These are phyloP conservation scores for Corymbia maculata DNA, from an alignment of 345 rosid genomes.

Conservation along the genomic window DNA sequence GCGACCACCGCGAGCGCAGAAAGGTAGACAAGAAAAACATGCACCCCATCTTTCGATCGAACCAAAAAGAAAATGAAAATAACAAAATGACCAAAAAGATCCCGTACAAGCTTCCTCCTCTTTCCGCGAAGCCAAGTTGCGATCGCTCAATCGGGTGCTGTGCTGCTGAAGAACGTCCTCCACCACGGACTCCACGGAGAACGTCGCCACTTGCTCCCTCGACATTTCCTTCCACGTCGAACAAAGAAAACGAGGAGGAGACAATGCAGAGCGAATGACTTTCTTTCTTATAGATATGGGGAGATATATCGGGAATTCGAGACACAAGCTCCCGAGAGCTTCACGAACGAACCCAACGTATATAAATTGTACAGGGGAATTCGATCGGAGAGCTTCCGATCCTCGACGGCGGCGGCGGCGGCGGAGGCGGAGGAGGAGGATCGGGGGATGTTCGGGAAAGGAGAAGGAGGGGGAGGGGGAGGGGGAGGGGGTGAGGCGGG, in stretches of 20 bases:
- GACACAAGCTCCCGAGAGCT: neutral
- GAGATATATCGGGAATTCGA: neutral
- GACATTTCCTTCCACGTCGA: conserved; percentile 17
- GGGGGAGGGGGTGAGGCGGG: neutral
- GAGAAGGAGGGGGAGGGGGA: neutral
- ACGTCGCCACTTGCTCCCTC: conserved; percentile 33
- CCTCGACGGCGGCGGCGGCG: neutral
- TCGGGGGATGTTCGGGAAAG: neutral
- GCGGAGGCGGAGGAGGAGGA: neutral
- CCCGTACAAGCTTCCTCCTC: conserved; percentile 70
- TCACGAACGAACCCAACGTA: neutral
- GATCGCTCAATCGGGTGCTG: conserved; percentile 22
- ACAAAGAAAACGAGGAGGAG: neutral
- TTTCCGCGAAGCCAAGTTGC: conserved; percentile 36
- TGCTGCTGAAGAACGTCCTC: conserved; percentile 76
- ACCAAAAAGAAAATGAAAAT: neutral
- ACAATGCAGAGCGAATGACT: neutral
- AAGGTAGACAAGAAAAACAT: neutral
- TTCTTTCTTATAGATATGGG: neutral
- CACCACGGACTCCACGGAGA: conserved; percentile 57
- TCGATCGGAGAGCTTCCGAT: neutral
- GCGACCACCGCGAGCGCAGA: neutral
- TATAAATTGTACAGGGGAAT: neutral
- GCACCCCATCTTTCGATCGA: neutral
- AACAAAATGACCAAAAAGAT: neutral